Evolutionary conservation across 2,329 filamentous ascomycete genomes (phyloP), one percentile per base, ranked within the genome.

Genomic region (Alternaria metachromatica): DNA sequence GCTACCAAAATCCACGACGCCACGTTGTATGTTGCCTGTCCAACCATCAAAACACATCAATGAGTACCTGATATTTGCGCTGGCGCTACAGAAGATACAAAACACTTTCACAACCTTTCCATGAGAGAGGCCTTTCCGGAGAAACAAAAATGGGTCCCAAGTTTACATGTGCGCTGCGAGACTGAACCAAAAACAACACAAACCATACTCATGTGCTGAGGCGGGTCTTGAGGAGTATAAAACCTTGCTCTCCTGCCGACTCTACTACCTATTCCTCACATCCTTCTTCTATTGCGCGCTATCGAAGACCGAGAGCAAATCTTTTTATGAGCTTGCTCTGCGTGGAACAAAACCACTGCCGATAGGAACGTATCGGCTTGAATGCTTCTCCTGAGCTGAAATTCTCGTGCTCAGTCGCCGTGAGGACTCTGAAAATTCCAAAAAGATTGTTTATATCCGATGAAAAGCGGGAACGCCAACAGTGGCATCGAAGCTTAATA

Each of bases 371-470:
- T 49, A 21, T 10, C 10, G 3, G 10, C 15, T 6, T 15, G 12
- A n/a, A n/a, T 0, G 37, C 37, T n/a, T 41, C 37, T 41, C 37
- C 4, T 0, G 37, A 5, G 7, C 13, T n/a, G 2, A 0, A 0
- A 5, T 5, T 2, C 4, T n/a, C 8, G 15, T 3, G 13, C 4
- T 0, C 2, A 41, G 8, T n/a, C 8, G 5, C 1, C 7, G 1
- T 33, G 12, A 13, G 12, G 12, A 33, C 12, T 33, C 30, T 33
- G 30, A 8, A 15, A 13, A 0, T 33, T 0, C 13, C 30, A 15
- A 7, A 33, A 33, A 33, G 30, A 33, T 13, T 1, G 6, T 7
- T 2, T 3, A 33, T 7, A 13, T 33, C 6, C 13, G 3, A 3
- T 30, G 28, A 30, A 30, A 10, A 10, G 26, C 12, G 28, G 0